phyloP scores from a whole-genome alignment of 78 protist species.

The Planoprotostelium fungivorum region DNA sequence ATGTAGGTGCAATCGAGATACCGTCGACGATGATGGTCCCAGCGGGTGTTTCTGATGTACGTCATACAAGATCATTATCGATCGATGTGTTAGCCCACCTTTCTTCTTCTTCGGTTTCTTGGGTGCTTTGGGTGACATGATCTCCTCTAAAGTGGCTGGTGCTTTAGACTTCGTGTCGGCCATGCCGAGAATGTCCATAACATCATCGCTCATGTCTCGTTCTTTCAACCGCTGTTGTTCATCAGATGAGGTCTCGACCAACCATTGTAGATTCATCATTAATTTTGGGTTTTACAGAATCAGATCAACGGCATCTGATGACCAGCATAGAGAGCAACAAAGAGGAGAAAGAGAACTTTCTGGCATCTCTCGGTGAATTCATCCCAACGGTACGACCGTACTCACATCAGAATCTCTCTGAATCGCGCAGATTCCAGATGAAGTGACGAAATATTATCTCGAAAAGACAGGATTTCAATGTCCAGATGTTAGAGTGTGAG shows the following conservation, averaged over 20 bases:
- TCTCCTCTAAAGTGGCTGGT: not conserved
- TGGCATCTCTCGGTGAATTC: not conserved
- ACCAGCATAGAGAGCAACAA: too few species aligned
- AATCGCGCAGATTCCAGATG: slow-evolving; percentile 61
- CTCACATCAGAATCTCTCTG: not conserved
- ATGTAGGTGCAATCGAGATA: not conserved
- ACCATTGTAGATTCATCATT: too few species aligned
- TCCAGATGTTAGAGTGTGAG: slow-evolving; percentile 39
- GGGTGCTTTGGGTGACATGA: not conserved
- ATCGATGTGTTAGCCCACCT: not conserved
- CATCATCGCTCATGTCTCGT: slow-evolving; percentile 1
- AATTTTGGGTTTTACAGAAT: too few species aligned
- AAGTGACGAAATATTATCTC: slow-evolving; percentile 44
- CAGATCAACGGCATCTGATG: too few species aligned
- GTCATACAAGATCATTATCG: not conserved
- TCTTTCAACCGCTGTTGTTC: too few species aligned
- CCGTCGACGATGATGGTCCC: not conserved
- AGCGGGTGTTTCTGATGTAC: not conserved
- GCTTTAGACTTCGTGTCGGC: not conserved
- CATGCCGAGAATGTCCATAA: not conserved
- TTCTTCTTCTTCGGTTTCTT: not conserved
- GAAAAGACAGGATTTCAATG: slow-evolving; percentile 57
- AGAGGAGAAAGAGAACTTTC: not conserved
- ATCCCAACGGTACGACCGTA: not conserved
- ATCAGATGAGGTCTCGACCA: too few species aligned